Base-by-base conservation (phyloP, 305 asterid genomes). In the Coffea humblotiana region DNA sequence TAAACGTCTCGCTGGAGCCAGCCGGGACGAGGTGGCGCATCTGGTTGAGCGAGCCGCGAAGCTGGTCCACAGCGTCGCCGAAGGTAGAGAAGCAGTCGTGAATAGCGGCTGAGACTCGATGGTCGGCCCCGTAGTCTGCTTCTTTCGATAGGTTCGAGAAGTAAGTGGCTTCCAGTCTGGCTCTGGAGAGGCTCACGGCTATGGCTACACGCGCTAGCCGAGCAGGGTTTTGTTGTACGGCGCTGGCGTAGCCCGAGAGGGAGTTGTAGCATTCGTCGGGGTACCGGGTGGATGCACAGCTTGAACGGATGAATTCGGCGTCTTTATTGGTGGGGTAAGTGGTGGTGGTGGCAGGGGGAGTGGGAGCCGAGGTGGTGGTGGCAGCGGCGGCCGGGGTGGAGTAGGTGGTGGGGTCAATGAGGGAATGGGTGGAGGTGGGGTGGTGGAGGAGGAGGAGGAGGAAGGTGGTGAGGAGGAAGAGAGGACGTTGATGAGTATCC, bases 31-130 rank as follows among this genome's bases (percentile, higher is more conserved):
- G 91, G 82, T 72, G 85, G 19, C 90, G 89, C 97, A 94, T 94
- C 86, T 95, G 96, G 78, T 72, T 78, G 76, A 95, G 77, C 10
- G 99, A 95, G 43, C 85, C 96, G 0, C 89, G 89, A 51, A 93
- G 89, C 84, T 89, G 94, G 80, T 89, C 90, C 73, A 89, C 93
- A 11, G 98, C 92, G 84, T 92, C 97, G 2, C 88, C 87, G 80
- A 91, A 89, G 40, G 87, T 78, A 5, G 87, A 66, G 77, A 78
- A 85, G 89, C 99, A 95, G 89, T 95, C 98, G 80, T 77, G 97
- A 18, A 95, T 83, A 0, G 97, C 98, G 3, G 93, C 84, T 1
- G 82, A 83, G 7, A 86, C 90, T 56, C 91, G 81, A 18, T 86
- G 91, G 88, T 92, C 87, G 64, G 83, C 72, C 43, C 91, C 88